Evolutionary conservation across 768 basidiomycete species (phyloP).

Genomic region (Lactarius akahatsu): DNA sequence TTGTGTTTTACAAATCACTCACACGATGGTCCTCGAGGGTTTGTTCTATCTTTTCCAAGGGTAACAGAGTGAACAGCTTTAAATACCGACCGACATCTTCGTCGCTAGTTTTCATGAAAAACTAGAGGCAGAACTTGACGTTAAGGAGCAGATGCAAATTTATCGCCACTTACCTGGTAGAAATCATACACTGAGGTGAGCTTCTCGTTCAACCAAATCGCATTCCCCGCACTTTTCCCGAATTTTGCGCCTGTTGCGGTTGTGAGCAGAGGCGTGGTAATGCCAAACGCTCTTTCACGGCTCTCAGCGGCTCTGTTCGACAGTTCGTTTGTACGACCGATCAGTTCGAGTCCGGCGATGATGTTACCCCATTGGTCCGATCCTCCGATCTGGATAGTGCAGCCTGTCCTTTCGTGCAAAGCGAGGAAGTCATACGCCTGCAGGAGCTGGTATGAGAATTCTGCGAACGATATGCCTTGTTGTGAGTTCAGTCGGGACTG

Average conservation of each 20-base stretch:
- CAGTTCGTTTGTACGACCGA: slow-evolving; percentile 51
- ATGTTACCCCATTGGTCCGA: slow-evolving; percentile 99
- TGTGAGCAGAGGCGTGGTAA: slow-evolving; percentile 93
- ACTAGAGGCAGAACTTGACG: slow-evolving; percentile 47
- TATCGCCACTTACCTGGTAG: slow-evolving; percentile 67
- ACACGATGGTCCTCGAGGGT: slow-evolving; percentile 25
- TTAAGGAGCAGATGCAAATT: neutral
- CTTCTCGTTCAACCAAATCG: slow-evolving; percentile 80
- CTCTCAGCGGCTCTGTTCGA: slow-evolving; percentile 15
- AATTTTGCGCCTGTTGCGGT: slow-evolving; percentile 91
- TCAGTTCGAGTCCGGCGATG: slow-evolving; percentile 87
- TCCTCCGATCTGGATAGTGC: slow-evolving; percentile 89
- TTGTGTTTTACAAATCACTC: slow-evolving; percentile 2
- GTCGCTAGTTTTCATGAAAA: slow-evolving; percentile 66
- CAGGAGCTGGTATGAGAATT: slow-evolving; percentile 95
- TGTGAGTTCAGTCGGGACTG: slow-evolving; percentile 74
- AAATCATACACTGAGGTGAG: slow-evolving; percentile 90
- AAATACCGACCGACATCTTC: slow-evolving; percentile 28
- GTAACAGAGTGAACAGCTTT: slow-evolving; percentile 29
- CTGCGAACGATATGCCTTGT: slow-evolving; percentile 95
- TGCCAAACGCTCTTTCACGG: slow-evolving; percentile 58
- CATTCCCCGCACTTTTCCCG: slow-evolving; percentile 96
- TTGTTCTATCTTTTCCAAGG: slow-evolving; percentile 21
- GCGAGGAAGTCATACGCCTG: slow-evolving; percentile 95
- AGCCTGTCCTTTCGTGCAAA: slow-evolving; percentile 61